Conservation (phyloP, 2,329 filamentous ascomycete genomes). For the Cadophora malorum region DNA sequence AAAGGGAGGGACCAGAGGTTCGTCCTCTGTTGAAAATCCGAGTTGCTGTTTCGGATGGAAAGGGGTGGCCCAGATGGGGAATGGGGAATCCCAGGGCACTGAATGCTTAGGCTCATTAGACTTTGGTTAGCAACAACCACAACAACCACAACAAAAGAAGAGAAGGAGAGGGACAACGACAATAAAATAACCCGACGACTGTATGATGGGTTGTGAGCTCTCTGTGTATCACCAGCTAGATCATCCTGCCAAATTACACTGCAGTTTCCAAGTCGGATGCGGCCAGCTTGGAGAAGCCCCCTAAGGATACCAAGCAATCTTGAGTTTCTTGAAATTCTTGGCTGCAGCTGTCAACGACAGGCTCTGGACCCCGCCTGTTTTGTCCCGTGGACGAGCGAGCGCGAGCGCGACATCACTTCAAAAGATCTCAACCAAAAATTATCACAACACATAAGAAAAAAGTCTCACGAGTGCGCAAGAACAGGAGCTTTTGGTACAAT, state of each 20-base stretch:
- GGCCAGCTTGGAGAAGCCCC: background rate
- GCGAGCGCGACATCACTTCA: conserved; percentile 13
- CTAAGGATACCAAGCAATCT: conserved; percentile 17
- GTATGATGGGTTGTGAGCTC: no score
- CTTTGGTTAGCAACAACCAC: background rate
- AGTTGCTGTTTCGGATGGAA: conserved; percentile 12
- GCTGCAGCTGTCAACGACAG: conserved; percentile 17
- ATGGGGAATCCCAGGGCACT: conserved; percentile 9
- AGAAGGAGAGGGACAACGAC: background rate
- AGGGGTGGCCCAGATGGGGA: conserved; percentile 4
- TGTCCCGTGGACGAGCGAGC: background rate
- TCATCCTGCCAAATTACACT: conserved; percentile 9
- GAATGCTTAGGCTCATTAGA: background rate
- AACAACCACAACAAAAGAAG: background rate
- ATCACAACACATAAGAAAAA: background rate
- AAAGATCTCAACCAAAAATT: background rate
- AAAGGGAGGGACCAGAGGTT: conserved; percentile 10
- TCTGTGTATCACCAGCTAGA: conserved; percentile 5
- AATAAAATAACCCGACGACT: background rate
- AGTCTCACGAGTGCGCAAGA: background rate
- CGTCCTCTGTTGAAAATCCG: conserved; percentile 7
- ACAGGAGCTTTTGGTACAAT: background rate
- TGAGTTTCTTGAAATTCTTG: conserved; percentile 19
- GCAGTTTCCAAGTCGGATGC: conserved; percentile 13
- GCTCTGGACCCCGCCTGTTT: conserved; percentile 1